Evolutionary conservation across 1,139 yeast genomes (phyloP).

Genomic region (Nakaseomyces bracarensis): DNA sequence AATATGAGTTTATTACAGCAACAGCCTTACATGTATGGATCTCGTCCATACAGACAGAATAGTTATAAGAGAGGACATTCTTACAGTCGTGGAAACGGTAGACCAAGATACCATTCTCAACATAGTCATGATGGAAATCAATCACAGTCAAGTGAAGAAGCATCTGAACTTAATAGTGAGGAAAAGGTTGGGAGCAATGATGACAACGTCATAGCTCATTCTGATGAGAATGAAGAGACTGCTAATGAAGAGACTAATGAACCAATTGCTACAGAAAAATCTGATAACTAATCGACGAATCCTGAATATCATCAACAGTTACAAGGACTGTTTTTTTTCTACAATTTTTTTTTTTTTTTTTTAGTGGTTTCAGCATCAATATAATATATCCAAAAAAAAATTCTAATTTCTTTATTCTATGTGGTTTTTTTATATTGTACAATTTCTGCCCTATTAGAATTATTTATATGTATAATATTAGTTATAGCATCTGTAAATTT

Average conservation of each 20-base stretch:
- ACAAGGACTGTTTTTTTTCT: neutral
- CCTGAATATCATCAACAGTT: constrained; percentile 1
- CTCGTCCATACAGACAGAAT: constrained; percentile 3
- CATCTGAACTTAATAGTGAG: constrained; percentile 12
- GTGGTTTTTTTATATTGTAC: neutral
- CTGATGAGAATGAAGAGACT: neutral
- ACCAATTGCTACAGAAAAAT: neutral
- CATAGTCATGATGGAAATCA: neutral
- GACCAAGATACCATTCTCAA: constrained; percentile 1
- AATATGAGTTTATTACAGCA: constrained; percentile 14
- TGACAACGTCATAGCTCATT: neutral
- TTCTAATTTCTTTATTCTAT: neutral
- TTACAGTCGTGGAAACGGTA: constrained; percentile 4
- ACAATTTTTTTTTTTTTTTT: constrained; percentile 5
- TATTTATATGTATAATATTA: constrained; percentile 5
- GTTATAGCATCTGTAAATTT: constrained; percentile 5
- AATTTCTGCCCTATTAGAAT: constrained; percentile 1
- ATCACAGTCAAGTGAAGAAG: neutral
- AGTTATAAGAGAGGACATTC: constrained; percentile 3
- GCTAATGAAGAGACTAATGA: neutral
- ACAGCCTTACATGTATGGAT: constrained; percentile 6
- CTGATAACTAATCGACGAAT: neutral
- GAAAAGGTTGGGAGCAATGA: neutral
- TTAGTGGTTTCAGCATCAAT: neutral
- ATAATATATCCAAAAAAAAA: neutral